Evolutionary conservation across 768 basidiomycete genomes (phyloP).

Genomic region (Xanthoconium stramineum): DNA sequence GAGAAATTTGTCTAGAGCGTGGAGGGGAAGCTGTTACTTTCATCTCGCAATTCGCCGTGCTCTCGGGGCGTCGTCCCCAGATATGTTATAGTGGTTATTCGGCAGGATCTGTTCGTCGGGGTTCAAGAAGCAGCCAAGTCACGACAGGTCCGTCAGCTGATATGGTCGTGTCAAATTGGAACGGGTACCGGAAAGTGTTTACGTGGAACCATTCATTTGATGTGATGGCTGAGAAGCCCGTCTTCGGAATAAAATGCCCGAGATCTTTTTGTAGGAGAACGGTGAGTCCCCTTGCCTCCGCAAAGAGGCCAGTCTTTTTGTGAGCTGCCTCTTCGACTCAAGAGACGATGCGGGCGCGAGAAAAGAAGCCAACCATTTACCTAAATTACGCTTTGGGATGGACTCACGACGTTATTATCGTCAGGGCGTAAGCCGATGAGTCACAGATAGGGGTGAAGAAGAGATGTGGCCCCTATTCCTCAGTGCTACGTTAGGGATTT

Average conservation of each 20-base stretch:
- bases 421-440: too few species aligned
- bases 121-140: not conserved
- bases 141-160: slow-evolving; percentile 6
- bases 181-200: not conserved
- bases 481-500: too few species aligned
- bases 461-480: too few species aligned
- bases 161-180: not conserved
- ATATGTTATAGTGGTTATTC: slow-evolving; percentile 2
- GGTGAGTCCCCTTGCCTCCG: slow-evolving; percentile 4
- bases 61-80: not conserved
- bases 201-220: not conserved
- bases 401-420: too few species aligned
- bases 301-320: slow-evolving; percentile 4
- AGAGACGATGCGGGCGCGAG: too few species aligned
- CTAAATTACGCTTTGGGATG: too few species aligned
- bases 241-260: too few species aligned
- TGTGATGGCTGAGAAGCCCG: too few species aligned
- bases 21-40: not conserved
- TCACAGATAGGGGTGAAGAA: too few species aligned
- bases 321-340: not conserved
- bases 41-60: not conserved
- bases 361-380: too few species aligned
- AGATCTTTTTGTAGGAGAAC: not conserved
- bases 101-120: slow-evolving; percentile 4
- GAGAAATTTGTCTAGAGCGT: not conserved